phyloP scores from a whole-genome alignment of 352 stramenopile species.

The Lagenidium sp. region DNA sequence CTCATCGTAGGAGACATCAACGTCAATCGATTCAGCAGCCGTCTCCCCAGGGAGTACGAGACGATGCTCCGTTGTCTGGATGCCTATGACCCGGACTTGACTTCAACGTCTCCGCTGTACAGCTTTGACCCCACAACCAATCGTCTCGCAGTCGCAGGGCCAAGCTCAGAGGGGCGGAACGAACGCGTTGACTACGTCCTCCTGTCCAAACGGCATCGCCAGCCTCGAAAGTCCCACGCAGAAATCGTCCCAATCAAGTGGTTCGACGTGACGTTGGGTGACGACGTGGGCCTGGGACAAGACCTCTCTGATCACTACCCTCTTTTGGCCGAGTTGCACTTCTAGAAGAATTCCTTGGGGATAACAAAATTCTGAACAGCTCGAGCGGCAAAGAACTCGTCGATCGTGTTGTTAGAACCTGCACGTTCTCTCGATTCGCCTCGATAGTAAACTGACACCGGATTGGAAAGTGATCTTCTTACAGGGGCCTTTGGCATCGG shows the following conservation, averaged over 20 bases:
- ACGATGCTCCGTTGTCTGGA: slow-evolving; percentile 37
- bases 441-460: too few relatives aligned
- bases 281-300: slow-evolving; percentile 9
- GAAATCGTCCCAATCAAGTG: slow-evolving; percentile 46
- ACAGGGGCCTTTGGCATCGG: too few relatives aligned
- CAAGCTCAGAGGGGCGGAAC: slow-evolving; percentile 41
- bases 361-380: too few relatives aligned
- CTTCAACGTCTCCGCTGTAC: slow-evolving; percentile 22
- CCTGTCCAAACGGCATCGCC: slow-evolving; percentile 20
- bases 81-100: slow-evolving; percentile 22
- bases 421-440: too few relatives aligned
- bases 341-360: too few relatives aligned
- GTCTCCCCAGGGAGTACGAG: slow-evolving; percentile 22
- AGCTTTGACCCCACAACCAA: slow-evolving; percentile 64
- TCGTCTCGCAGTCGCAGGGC: slow-evolving; percentile 37
- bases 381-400: too few relatives aligned
- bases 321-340: slow-evolving; percentile 43
- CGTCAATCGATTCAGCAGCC: slow-evolving; percentile 26
- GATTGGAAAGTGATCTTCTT: too few relatives aligned
- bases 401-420: too few relatives aligned
- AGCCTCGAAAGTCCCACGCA: slow-evolving; percentile 12
- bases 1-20: slow-evolving; percentile 58
- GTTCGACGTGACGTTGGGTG: neutral
- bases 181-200: slow-evolving; percentile 66
- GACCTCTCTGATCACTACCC: slow-evolving; percentile 63